These are phyloP conservation scores for Cladosporium sp. DNA, from an alignment of 2,329 filamentous ascomycete species.

Conservation along the genomic window DNA sequence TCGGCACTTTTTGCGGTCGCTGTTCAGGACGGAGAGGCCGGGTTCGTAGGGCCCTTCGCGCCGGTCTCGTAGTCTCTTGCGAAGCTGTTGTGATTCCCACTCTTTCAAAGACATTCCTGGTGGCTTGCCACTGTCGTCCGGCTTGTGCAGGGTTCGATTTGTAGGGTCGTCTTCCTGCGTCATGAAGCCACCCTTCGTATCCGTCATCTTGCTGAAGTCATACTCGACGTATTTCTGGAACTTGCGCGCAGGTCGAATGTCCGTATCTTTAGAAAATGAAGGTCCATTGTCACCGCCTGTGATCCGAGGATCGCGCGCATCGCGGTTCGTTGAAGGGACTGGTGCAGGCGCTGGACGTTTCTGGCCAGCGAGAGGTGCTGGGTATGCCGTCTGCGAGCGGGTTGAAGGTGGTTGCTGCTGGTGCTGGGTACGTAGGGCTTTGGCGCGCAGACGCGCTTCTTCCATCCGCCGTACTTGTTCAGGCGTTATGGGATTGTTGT, in stretches of 20 bases:
- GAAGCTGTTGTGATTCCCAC: conserved; percentile 80
- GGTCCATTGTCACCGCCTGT: conserved; percentile 32
- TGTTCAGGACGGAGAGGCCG: conserved; percentile 69
- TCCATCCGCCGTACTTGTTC: conserved; percentile 64
- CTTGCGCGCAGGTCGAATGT: conserved; percentile 73
- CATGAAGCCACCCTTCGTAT: conserved; percentile 94
- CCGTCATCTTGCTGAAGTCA: conserved; percentile 96
- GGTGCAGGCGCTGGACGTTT: conserved; percentile 62
- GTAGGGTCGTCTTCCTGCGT: conserved; percentile 87
- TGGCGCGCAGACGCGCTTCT: conserved; percentile 81
- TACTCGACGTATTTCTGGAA: conserved; percentile 96
- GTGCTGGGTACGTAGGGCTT: conserved; percentile 60
- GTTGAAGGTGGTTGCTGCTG: conserved; percentile 54
- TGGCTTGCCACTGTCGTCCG: conserved; percentile 58
- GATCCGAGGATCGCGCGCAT: conserved; percentile 53
- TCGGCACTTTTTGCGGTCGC: conserved; percentile 64
- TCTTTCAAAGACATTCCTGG: conserved; percentile 84
- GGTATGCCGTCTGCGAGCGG: conserved; percentile 21
- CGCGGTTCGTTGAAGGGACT: conserved; percentile 60
- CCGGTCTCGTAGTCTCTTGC: conserved; percentile 66
- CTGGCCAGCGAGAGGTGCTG: conserved; percentile 52
- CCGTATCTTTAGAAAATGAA: conserved; percentile 40
- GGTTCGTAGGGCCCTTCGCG: conserved; percentile 85
- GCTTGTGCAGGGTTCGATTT: conserved; percentile 68
- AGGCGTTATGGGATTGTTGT: conserved; percentile 49